A percentile compares a stretch with the other conserved stretches of the same genome.
These are phyloP conservation scores for Physcia stellaris DNA, from an alignment of 495 filamentous ascomycete genomes.

Conservation along the genomic window DNA sequence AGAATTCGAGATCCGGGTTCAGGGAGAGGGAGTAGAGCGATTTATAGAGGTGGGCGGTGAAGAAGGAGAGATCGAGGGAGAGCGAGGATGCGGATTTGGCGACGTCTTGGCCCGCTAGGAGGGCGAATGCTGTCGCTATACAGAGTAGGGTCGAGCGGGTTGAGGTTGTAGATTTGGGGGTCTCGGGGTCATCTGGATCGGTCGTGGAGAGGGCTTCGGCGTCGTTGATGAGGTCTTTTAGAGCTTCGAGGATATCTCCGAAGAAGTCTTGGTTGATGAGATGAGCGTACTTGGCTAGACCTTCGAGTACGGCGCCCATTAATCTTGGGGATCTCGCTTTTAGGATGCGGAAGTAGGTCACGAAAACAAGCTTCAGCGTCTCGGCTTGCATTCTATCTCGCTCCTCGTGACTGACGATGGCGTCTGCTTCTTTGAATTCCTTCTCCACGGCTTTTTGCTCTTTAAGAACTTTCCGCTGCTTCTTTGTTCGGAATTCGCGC, in stretches of 20 bases:
- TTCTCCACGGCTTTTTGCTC: slow-evolving; percentile 80
- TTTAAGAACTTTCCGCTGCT: slow-evolving; percentile 56
- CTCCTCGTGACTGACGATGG: slow-evolving; percentile 78
- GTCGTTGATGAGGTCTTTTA: slow-evolving; percentile 77
- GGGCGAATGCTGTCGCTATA: slow-evolving; percentile 86
- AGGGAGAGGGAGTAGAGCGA: slow-evolving; percentile 62
- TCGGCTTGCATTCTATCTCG: slow-evolving; percentile 86
- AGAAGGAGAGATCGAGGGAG: slow-evolving; percentile 84
- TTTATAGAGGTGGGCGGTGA: slow-evolving; percentile 83
- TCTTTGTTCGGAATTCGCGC: slow-evolving; percentile 63
- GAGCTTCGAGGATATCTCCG: slow-evolving; percentile 82
- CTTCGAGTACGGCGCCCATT: slow-evolving; percentile 90
- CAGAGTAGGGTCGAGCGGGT: slow-evolving; percentile 84
- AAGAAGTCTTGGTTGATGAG: slow-evolving; percentile 98
- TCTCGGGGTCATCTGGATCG: slow-evolving; percentile 32
- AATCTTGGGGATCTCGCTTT: slow-evolving; percentile 61
- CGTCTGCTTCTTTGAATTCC: slow-evolving; percentile 88
- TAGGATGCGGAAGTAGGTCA: slow-evolving; percentile 83
- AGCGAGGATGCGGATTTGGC: slow-evolving; percentile 49
- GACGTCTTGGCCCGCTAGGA: slow-evolving; percentile 77
- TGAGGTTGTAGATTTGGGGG: slow-evolving; percentile 41
- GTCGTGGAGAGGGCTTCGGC: slow-evolving; percentile 31
- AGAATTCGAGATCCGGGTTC: slow-evolving; percentile 75
- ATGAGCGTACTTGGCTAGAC: slow-evolving; percentile 81
- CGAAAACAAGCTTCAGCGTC: slow-evolving; percentile 90